Evolutionary conservation across 768 basidiomycete species (phyloP).

Genomic region (Lactarius sanguifluus): DNA sequence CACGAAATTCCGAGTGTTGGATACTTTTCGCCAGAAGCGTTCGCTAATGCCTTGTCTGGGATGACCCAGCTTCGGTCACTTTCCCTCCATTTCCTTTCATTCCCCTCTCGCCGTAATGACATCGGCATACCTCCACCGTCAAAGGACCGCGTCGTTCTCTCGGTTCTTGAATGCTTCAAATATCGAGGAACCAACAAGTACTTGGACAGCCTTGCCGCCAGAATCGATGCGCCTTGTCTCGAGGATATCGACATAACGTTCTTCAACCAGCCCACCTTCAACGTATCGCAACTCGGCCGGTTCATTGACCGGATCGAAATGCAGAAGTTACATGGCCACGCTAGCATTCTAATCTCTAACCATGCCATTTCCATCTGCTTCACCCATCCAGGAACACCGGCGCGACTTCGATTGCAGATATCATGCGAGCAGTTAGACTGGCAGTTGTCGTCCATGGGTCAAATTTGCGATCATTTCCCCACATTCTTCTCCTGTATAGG

Average conservation of each 20-base stretch:
- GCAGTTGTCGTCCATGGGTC: background rate
- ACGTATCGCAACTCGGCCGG: background rate
- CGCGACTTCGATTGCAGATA: background rate
- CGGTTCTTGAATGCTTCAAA: background rate
- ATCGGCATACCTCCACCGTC: background rate
- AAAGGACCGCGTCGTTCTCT: background rate
- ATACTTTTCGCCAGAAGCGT: background rate
- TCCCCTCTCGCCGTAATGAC: background rate
- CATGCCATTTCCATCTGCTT: background rate
- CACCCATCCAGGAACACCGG: background rate
- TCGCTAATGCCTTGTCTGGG: background rate
- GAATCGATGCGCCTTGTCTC: background rate
- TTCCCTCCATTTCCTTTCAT: background rate
- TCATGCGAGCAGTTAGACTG: background rate
- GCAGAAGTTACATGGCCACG: background rate
- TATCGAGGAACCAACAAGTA: background rate
- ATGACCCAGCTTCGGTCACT: background rate
- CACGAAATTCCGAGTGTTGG: background rate
- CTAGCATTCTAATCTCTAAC: background rate
- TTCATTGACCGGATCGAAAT: background rate
- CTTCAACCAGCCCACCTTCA: background rate
- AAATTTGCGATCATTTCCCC: background rate
- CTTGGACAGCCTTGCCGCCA: background rate
- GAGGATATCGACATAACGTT: background rate
- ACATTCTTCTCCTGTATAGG: background rate